Percentiles rank a stretch among this genome's conserved stretches.
Evolutionary conservation across 129 eudicot species (phyloP).

Genomic region (Pittosporum tobira): DNA sequence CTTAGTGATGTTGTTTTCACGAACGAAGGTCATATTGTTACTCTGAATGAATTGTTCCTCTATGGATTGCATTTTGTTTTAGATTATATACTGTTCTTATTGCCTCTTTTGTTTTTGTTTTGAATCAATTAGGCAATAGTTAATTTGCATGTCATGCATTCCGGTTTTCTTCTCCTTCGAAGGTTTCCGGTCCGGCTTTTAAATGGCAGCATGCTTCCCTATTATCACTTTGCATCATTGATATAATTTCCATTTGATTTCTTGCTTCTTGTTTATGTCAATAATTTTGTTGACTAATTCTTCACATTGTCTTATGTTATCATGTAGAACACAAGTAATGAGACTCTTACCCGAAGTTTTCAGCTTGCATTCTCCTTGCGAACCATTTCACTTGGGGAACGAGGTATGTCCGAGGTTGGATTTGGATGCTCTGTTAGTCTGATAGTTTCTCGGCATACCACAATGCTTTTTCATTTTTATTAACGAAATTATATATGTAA

Average conservation of each 20-base stretch:
- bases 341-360: slow-evolving; percentile 68
- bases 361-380: slow-evolving; percentile 90
- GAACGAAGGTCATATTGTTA: slow-evolving; percentile 58
- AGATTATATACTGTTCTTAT: background rate
- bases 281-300: slow-evolving; percentile 8
- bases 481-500: too few species aligned
- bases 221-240: too few species aligned
- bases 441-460: too few species aligned
- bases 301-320: slow-evolving; percentile 6
- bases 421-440: too few species aligned
- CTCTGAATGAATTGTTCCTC: background rate
- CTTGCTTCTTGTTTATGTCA: too few species aligned
- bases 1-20: slow-evolving; percentile 63
- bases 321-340: slow-evolving; percentile 66
- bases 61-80: background rate
- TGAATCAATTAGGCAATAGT: background rate
- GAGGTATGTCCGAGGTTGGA: slow-evolving; percentile 54
- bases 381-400: slow-evolving; percentile 56
- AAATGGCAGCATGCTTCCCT: too few species aligned
- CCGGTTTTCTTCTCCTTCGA: too few species aligned
- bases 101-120: background rate
- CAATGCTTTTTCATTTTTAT: too few species aligned
- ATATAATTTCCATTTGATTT: too few species aligned
- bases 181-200: too few species aligned
- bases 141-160: background rate